A percentile compares a stretch with the other conserved stretches of the same genome.
These are phyloP conservation scores for Euphorbia pulcherrima DNA, from an alignment of 345 rosid genomes.

Conservation along the genomic window DNA sequence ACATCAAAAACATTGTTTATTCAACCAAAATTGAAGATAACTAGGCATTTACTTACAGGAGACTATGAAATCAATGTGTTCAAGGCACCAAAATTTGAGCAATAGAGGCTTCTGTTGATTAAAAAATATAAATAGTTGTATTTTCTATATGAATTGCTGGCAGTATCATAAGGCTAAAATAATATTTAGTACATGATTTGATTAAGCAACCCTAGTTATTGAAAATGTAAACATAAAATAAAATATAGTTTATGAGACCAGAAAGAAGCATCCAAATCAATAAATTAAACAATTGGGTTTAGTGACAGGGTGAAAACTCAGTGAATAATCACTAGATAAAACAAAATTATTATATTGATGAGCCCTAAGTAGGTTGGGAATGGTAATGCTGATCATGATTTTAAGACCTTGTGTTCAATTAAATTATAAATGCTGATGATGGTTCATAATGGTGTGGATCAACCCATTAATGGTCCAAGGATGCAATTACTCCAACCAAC, in stretches of 20 bases:
- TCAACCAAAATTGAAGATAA: conserved; percentile 22
- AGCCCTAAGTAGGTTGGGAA: conserved; percentile 31
- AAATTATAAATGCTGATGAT: conserved; percentile 15
- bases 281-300: conserved; percentile 25
- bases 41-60: conserved; percentile 28
- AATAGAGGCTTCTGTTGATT: conserved; percentile 54
- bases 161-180: conserved; percentile 3
- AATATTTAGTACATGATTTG: conserved; percentile 12
- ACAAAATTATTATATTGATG: conserved; percentile 31
- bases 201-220: conserved; percentile 48
- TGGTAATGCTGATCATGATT: conserved; percentile 23
- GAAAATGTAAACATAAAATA: conserved; percentile 53
- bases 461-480: conserved; percentile 6
- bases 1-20: conserved; percentile 50
- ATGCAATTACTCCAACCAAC: conserved; percentile 26
- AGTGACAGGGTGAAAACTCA: conserved; percentile 31
- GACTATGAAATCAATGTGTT: conserved; percentile 55
- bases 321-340: conserved; percentile 44
- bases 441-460: conserved; percentile 15
- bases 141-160: conserved; percentile 27
- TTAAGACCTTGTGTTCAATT: conserved; percentile 23
- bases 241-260: conserved; percentile 32
- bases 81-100: conserved; percentile 41
- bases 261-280: conserved; percentile 49
- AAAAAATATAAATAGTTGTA: conserved; percentile 31